Base-by-base conservation (phyloP, 371 early-diverging fungal genomes). In the Mortierella sp. region DNA sequence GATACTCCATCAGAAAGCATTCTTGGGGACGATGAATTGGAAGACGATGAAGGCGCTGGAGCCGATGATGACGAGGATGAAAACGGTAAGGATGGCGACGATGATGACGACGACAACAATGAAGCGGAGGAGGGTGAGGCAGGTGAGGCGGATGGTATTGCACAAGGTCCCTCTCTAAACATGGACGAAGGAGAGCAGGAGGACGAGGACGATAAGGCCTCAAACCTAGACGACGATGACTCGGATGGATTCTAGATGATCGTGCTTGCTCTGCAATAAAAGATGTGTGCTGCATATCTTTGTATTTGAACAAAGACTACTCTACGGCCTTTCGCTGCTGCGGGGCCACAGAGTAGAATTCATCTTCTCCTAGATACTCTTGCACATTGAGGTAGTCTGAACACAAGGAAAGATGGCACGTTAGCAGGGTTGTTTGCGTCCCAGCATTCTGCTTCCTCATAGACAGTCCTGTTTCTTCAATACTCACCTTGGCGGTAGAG, bases 331-430 rank as follows among this genome's bases (percentile, higher is more conserved):
- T 76, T 24, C 64, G 60, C 21, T 27, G 40, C 7, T 63, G 60
- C 3, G 68, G 45, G 4, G 49, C 14, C n/a, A 76, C 60, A 8
- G 64, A 54, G 52, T 68, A 87, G 48, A 87, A 87, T 29, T 78
- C 60, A 8, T 82, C 73, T 41, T 76, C 73, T 14, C 85, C 87
- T 37, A 87, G 76, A 48, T 87, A 87, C 14, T 84, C 84, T 63
- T 84, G 81, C 2, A 82, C 77, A 40, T 81, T 83, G 56, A 81
- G 66, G 55, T 83, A 79, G 46, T 84, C 82, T 81, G 67, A 14
- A 53, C 24, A 24, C 6, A 24, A 24, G 19, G 22, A 22, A 45
- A 21, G 7, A 45, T 12, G 44, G 34, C 34, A 34, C n/a, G 34
- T 34, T 34, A 34, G 34, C 34, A n/a, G n/a, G n/a, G n/a, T n/a